Base-by-base conservation (phyloP, 768 basidiomycete genomes). In the Boletus rex-veris region DNA sequence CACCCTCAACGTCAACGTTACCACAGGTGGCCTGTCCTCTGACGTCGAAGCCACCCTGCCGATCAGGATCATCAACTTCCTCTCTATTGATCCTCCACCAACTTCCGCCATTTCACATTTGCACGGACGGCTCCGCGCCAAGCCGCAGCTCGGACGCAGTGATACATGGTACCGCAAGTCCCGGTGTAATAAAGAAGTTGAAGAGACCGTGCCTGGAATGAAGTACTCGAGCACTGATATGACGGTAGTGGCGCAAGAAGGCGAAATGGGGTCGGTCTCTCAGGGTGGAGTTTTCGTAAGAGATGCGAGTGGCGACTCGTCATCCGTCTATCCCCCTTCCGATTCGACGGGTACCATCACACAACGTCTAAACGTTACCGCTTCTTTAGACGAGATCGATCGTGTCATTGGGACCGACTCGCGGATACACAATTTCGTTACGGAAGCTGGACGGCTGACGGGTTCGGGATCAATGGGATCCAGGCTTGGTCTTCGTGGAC, bases 11-110 rank as follows among this genome's bases (percentile, higher is more conserved):
- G 80, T 91, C 28, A 80, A 80, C 6, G 69, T 88, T 37, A 80
- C 78, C 58, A 76, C 81, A 7, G 86, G 86, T 10, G 69, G 80
- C 15, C 69, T 86, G 21, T 74, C 79, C 3, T 75, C 86, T 10
- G 85, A 89, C 50, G 74, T 92, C 30, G 77, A 80, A 50, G 86
- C 87, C 54, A 82, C 81, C 19, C 67, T 94, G 9, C 93, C 93
- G 0, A 73, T 93, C 58, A 77, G 79, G 16, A 81, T 95, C 61
- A 76, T 93, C 73, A 93, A 87, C 65, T 90, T 91, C 71, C 71
- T 93, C 28, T 94, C 92, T 12, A 75, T 97, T 58, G 91, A 95
- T 67, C 90, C 91, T 19, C 87, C 86, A 12, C 85, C 85, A 36
- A 73, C 66, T 39, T 64, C 59, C 36, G 60, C 68, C 38, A 52